Conservation (phyloP, 495 filamentous ascomycete genomes). For the Penicillium turbatum region DNA sequence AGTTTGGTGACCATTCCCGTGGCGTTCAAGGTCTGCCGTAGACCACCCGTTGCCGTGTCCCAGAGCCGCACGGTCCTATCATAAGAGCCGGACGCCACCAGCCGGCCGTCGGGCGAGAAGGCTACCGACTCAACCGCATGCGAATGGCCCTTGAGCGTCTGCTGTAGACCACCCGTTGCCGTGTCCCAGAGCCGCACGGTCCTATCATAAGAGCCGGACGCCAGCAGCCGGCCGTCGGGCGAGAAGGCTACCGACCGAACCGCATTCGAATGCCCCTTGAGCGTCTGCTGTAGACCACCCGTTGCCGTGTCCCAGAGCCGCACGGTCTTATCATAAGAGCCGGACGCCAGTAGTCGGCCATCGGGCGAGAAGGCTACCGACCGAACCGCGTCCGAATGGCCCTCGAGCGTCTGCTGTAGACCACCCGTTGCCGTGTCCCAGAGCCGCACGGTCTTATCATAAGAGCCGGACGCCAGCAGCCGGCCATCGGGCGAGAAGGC, state of each 20-base stretch:
- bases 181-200: constrained; percentile 30
- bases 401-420: too few species aligned
- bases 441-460: too few species aligned
- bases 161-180: background rate
- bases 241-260: constrained; percentile 23
- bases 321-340: too few species aligned
- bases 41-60: constrained; percentile 13
- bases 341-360: too few species aligned
- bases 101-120: constrained; percentile 21
- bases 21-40: too few species aligned
- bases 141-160: constrained; percentile 20
- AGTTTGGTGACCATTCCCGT: too few species aligned
- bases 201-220: constrained; percentile 18
- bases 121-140: constrained; percentile 7
- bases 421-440: too few species aligned
- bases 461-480: too few species aligned
- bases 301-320: too few species aligned
- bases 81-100: constrained; percentile 10
- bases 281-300: constrained; percentile 3
- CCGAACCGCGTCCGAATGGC: too few species aligned
- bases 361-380: too few species aligned
- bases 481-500: too few species aligned
- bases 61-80: constrained; percentile 26
- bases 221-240: constrained; percentile 15
- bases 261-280: constrained; percentile 18